Evolutionary conservation across 441 rosid species (phyloP).

Genomic region (Croton setiger): DNA sequence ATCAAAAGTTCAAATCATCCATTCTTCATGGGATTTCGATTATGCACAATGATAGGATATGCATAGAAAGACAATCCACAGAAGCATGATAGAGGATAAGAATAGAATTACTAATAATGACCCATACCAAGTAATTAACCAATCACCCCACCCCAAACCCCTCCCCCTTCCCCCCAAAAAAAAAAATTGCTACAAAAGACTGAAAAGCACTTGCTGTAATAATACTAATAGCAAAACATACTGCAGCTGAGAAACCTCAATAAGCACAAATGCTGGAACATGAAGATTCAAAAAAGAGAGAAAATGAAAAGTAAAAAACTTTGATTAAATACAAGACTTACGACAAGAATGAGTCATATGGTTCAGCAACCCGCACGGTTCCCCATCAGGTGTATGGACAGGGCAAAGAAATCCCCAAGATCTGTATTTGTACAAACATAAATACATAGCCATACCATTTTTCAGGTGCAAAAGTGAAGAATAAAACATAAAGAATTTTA

Average conservation of each 20-base stretch:
- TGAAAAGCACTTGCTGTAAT: not conserved
- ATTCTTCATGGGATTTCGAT: not conserved
- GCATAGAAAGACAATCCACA: not conserved
- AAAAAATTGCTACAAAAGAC: not conserved
- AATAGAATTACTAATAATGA: not conserved
- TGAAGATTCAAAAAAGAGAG: not conserved
- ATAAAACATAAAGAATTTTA: not conserved
- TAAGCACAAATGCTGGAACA: not conserved
- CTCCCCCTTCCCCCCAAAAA: too few relatives aligned
- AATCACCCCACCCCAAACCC: not conserved
- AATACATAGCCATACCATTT: not conserved
- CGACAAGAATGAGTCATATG: constrained; percentile 86
- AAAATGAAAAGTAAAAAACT: not conserved
- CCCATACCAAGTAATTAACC: not conserved
- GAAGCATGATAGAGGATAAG: not conserved
- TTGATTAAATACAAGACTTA: constrained; percentile 39
- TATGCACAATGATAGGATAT: not conserved
- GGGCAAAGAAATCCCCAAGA: constrained; percentile 99
- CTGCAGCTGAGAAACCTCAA: not conserved
- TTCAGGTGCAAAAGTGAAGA: not conserved
- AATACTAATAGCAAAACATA: not conserved
- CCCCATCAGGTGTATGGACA: constrained; percentile 99
- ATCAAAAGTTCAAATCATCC: too few relatives aligned
- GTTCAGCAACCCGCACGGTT: constrained; percentile 93
- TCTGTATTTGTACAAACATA: constrained; percentile 36